A percentile compares a stretch with the other conserved stretches of the same genome.
Evolutionary conservation across 129 eudicot genomes (phyloP).

Genomic region (Centaurea solstitialis): DNA sequence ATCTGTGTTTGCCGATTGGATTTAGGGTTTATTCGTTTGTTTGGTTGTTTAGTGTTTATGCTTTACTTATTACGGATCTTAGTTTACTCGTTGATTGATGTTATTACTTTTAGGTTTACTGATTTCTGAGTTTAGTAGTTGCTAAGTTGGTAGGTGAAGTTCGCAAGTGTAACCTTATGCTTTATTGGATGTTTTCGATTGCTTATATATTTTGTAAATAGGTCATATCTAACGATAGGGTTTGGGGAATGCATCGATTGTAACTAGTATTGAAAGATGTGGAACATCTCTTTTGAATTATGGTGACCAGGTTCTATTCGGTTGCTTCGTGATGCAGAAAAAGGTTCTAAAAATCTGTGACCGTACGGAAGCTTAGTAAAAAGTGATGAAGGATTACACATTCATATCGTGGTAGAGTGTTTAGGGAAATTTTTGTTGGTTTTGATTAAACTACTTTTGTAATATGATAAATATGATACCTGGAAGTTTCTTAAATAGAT

Average conservation of each 20-base stretch:
- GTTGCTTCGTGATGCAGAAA: not conserved
- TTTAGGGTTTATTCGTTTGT: constrained; percentile 14
- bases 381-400: not conserved
- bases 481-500: not conserved
- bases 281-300: not conserved
- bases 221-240: not conserved
- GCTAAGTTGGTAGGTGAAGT: not conserved
- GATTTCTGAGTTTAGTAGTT: not conserved
- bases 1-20: constrained; percentile 13
- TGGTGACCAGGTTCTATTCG: not conserved
- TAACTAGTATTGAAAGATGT: not conserved
- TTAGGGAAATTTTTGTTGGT: not conserved
- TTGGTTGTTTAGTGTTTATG: constrained; percentile 4
- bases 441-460: not conserved
- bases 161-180: not conserved
- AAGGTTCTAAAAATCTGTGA: not conserved
- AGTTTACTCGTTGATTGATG: not conserved
- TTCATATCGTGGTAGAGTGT: not conserved
- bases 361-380: not conserved
- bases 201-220: not conserved
- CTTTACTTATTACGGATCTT: constrained; percentile 22
- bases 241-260: not conserved
- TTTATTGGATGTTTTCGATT: constrained; percentile 2
- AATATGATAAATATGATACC: not conserved
- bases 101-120: constrained; percentile 2